Evolutionary conservation across 495 filamentous ascomycete genomes (phyloP).

Genomic region (Staphylotrichum longicolle): DNA sequence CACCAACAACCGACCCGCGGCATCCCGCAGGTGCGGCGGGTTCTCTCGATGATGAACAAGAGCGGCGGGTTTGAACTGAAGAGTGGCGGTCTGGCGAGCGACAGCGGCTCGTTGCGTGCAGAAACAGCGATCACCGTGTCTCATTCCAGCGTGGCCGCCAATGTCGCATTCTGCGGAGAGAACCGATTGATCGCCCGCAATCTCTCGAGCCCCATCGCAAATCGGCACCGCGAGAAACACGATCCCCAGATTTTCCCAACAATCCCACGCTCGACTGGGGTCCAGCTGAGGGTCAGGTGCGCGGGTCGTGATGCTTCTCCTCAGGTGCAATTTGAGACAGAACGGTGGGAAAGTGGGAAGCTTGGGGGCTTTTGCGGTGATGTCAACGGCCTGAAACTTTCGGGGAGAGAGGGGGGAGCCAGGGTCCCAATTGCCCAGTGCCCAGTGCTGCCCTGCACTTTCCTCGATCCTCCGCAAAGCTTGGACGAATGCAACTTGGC

Average conservation of each 20-base stretch:
- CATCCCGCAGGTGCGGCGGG: no score
- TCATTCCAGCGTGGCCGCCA: constrained; percentile 17
- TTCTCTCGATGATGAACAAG: no score
- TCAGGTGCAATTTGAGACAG: neutral
- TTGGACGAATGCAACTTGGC: neutral
- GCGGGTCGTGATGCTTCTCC: neutral
- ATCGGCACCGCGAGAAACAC: constrained; percentile 1
- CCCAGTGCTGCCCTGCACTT: neutral
- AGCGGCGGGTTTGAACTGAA: no score
- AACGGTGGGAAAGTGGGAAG: neutral
- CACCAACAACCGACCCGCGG: no score
- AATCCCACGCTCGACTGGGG: constrained; percentile 1
- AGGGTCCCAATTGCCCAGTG: no score
- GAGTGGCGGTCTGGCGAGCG: constrained; percentile 9
- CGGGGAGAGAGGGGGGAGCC: no score
- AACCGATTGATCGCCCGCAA: constrained; percentile 19
- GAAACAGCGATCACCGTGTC: constrained; percentile 16
- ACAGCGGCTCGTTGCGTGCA: neutral
- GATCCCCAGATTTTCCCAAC: constrained; percentile 16
- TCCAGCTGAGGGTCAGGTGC: constrained; percentile 1
- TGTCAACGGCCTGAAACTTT: neutral
- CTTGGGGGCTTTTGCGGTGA: neutral
- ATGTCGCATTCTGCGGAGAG: constrained; percentile 17
- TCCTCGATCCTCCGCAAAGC: neutral
- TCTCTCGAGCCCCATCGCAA: constrained; percentile 10